Evolutionary conservation across 805 yeast genomes (phyloP).

Genomic region (Candida corydali): DNA sequence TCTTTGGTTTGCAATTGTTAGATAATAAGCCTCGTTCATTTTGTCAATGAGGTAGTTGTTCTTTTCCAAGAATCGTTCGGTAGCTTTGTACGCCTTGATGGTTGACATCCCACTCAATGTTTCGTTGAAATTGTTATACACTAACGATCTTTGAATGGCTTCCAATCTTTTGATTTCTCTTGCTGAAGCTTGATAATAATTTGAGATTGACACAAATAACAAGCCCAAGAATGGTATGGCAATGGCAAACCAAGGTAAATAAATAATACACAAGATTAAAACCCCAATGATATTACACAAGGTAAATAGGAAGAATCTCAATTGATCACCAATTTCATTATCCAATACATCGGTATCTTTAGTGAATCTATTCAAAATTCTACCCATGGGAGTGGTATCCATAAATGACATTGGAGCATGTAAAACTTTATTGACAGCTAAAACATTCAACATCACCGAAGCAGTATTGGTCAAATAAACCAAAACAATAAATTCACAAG

Average conservation of each 20-base stretch:
- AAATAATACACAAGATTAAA: constrained; percentile 28
- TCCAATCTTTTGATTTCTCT: constrained; percentile 38
- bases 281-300: constrained; percentile 56
- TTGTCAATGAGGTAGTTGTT: constrained; percentile 23
- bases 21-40: constrained; percentile 35
- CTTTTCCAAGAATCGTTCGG: constrained; percentile 21
- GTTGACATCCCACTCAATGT: constrained; percentile 34
- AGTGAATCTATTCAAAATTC: constrained; percentile 80
- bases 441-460: constrained; percentile 54
- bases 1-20: constrained; percentile 34
- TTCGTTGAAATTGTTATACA: constrained; percentile 38
- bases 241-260: constrained; percentile 39
- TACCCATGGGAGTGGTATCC: constrained; percentile 85
- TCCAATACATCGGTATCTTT: constrained; percentile 84
- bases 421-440: constrained; percentile 56
- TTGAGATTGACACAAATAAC: constrained; percentile 23
- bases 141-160: constrained; percentile 37
- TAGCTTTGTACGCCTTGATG: constrained; percentile 30
- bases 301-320: constrained; percentile 57
- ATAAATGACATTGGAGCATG: constrained; percentile 80
- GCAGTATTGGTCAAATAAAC: constrained; percentile 51
- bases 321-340: constrained; percentile 69
- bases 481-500: constrained; percentile 41
- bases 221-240: constrained; percentile 29
- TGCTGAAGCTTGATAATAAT: constrained; percentile 33